Evolutionary conservation across 2,329 filamentous ascomycete species (phyloP), one percentile per base, ranked within the genome.

Genomic region (Cryphonectria radicalis): DNA sequence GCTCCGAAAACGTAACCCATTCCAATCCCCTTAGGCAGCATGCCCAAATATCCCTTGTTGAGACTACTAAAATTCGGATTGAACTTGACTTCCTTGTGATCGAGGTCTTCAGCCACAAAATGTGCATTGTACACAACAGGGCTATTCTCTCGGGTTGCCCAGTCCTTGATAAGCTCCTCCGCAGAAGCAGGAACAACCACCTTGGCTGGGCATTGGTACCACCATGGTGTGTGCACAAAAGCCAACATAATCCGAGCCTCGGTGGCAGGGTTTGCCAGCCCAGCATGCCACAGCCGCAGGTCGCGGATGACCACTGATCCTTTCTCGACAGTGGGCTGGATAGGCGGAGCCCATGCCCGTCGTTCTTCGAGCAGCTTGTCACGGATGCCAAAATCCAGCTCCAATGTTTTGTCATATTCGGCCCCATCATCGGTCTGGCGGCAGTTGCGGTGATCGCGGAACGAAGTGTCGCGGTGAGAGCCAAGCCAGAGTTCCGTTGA

Each of bases 401-500:
- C 22, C 19, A 53, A 25, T 53, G 46, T 53, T n/a, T n/a, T 53
- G 46, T 53, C 46, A n/a, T 53, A 53, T 22, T 53, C 46, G 3
- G 46, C 46, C 46, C 7, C 46, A 11, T 53, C 11, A 10, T 53
- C 46, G 22, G 22, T 53, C 22, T 53, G 14, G 46, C 22, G 46
- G 53, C 53, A 55, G 53, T 55, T 55, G 65, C 76, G 74, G 70
- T 79, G 78, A 60, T 78, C 75, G 37, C 76, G 70, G 50, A 76
- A 72, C 71, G 79, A 74, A 69, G 80, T 81, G 28, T 81, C 81
- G n/a, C 76, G 72, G 73, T 87, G 85, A 0, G 81, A 84, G 1
- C 85, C 85, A 0, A 83, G 79, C 85, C 85, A 87, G 22, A 87
- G 76, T 75, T 87, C 85, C 0, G 85, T 88, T 1, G 81, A 80